Base-by-base conservation (phyloP, 768 basidiomycete species). In the Chiua virens region DNA sequence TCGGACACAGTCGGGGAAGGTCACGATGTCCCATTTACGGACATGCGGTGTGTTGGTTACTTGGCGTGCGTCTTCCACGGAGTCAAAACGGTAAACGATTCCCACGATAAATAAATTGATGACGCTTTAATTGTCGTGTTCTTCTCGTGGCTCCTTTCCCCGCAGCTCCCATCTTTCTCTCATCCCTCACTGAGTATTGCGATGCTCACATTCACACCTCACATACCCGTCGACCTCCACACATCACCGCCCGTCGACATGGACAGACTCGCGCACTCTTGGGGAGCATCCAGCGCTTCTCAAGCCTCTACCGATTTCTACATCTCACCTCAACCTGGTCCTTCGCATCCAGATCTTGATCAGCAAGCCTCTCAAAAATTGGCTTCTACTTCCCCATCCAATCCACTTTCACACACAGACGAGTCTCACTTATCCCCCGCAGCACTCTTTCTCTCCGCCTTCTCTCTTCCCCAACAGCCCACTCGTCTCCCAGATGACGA, bases 401-500 rank as follows among this genome's bases (percentile, higher is more conserved):
- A 40, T 22, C 30, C 37, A 2, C 45, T 51, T 28, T 41, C 64
- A 42, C 66, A 46, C 22, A 8, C 56, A 8, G 52, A 46, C 17
- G 62, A 57, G 2, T 14, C 47, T 18, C 41, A 67, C 15, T 57
- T 73, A 15, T 91, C 89, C 1, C 87, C 88, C 2, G 88, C 89
- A 0, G 87, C 87, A 0, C 75, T 83, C 67, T 92, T 91, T 58
- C 73, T 91, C 27, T 80, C 87, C 14, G 73, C 81, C 11, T 87
- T 88, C 68, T 78, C 74, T 20, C 75, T 79, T 3, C 61, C 75
- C 0, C 54, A 60, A 0, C 63, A 73, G 1, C 49, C 69, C 3
- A 54, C 71, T 2, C 64, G 64, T 6, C 68, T 75, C 7, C 79
- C 81, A 6, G 88, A 92, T 58, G 80, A 78, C 17, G 86, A 87